Base-by-base conservation (phyloP, 1,284 basidiomycete genomes). In the Ceratobasidium sp. region DNA sequence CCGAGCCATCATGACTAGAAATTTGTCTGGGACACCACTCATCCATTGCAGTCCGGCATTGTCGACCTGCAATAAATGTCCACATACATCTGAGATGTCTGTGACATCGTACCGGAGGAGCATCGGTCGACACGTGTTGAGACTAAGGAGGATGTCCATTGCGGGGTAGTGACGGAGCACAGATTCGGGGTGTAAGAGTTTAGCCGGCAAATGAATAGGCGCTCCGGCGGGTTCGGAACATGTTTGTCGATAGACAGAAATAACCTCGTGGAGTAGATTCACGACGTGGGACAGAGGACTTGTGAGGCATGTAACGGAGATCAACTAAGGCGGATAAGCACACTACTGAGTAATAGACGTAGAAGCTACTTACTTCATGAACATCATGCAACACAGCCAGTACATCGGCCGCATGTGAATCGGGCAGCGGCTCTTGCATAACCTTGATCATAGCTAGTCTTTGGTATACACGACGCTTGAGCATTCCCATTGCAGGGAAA, bases 1-100 rank as follows among this genome's bases (percentile, higher is more conserved):
- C 51, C 69, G 55, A 10, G 69, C 69, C 3, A 72, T n/a, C 56
- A 60, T 42, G 13, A 72, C 12, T n/a, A 60, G 53, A 20, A 72
- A 60, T 4, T 23, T 28, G 23, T 72, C 69, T 10, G 69, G 69
- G 15, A 72, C 44, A n/a, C 69, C 69, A 26, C 60, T 42, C 55
- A 72, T 44, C 69, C 69, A 72, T 3, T 42, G 33, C 23, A 72
- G 39, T 12, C 69, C 69, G n/a, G n/a, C 28, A 15, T 33, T 42
- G 13, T 72, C 40, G 26, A 23, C 2, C 3, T 40, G 23, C 2
- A 72, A 9, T 3, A 44, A 4, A 10, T 18, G 53, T n/a, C 60
- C 55, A 23, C 28, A 60, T n/a, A 46, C 3, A 13, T 60, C 53
- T 4, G 39, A 12, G n/a, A 39, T 15, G 28, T 44, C 23, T 33